These are phyloP conservation scores for Sugiyamaella qingdaonensis DNA, from an alignment of 805 yeast genomes.

Conservation along the genomic window DNA sequence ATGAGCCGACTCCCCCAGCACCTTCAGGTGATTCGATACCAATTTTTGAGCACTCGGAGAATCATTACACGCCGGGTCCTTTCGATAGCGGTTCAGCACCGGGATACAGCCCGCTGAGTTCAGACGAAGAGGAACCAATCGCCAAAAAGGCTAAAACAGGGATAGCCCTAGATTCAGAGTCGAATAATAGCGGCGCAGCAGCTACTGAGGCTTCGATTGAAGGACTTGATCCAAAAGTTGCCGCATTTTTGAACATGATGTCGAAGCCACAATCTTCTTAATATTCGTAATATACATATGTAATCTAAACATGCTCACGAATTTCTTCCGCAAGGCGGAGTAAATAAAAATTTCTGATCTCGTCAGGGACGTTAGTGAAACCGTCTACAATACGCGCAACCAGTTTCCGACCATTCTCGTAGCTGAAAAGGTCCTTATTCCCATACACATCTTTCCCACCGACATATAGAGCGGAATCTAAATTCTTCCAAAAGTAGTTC, in stretches of 20 bases:
- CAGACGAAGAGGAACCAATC: conserved; percentile 42
- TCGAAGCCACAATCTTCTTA: conserved; percentile 33
- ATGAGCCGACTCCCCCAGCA: conserved; percentile 21
- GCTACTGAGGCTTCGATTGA: conserved; percentile 24
- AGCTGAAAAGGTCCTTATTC: conserved; percentile 34
- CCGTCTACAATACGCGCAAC: conserved; percentile 23
- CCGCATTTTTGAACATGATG: conserved; percentile 47
- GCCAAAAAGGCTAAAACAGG: conserved; percentile 29
- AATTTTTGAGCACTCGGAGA: conserved; percentile 15
- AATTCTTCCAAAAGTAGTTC: conserved; percentile 36
- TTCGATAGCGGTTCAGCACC: conserved; percentile 15
- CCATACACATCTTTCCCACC: conserved; percentile 37
- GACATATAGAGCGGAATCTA: conserved; percentile 26
- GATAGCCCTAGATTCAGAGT: conserved; percentile 33
- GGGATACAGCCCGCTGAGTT: conserved; percentile 23
- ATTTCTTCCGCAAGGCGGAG: conserved; percentile 31
- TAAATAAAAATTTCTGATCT: conserved; percentile 30
- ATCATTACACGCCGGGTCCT: not conserved
- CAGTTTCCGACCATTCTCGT: conserved; percentile 31
- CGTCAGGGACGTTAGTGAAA: conserved; percentile 28
- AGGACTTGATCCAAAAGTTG: conserved; percentile 47
- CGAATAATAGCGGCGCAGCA: not conserved
- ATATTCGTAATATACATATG: not conserved
- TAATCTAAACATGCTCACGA: conserved; percentile 1
- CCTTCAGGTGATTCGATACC: conserved; percentile 11